These are phyloP conservation scores for Aspergillus heteromorphus DNA, from an alignment of 495 filamentous ascomycete genomes.

Conservation along the genomic window DNA sequence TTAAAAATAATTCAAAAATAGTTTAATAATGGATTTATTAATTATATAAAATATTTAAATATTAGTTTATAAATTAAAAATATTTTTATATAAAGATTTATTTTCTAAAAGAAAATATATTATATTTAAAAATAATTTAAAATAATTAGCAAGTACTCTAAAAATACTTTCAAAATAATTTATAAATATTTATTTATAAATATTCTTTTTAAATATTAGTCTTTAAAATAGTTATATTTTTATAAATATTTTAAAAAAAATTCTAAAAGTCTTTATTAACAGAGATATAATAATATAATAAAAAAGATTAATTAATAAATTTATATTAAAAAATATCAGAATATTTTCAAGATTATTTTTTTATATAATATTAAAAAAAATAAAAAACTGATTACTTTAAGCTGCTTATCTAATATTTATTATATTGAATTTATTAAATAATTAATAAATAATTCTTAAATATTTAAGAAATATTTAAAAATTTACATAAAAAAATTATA, in stretches of 20 bases:
- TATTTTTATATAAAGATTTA: too few relatives aligned
- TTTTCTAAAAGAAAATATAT: too few relatives aligned
- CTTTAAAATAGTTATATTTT: not conserved
- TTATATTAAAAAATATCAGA: constrained; percentile 7
- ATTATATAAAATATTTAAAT: too few relatives aligned
- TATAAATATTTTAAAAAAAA: not conserved
- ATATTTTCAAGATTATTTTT: constrained; percentile 9
- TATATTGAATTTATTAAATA: constrained; percentile 9
- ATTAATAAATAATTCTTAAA: constrained; percentile 2
- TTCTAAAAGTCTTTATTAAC: constrained; percentile 6
- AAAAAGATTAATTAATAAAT: not conserved
- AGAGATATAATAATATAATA: constrained; percentile 3
- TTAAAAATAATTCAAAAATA: too few relatives aligned
- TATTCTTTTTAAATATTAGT: constrained; percentile 1
- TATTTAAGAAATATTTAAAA: not conserved
- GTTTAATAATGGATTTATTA: too few relatives aligned
- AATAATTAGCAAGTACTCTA: not conserved
- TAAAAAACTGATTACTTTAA: not conserved
- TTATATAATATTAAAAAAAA: not conserved
- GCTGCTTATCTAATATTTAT: not conserved
- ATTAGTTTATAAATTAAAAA: too few relatives aligned
- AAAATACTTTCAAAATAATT: constrained; percentile 2
- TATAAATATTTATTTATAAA: constrained; percentile 6
- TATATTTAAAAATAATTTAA: too few relatives aligned
- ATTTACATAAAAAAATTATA: constrained; percentile 7